A percentile compares a stretch with the other conserved stretches of the same genome.
These are phyloP conservation scores for Oryza rufipogon DNA, from an alignment of 176 grass and related monocot species.

Conservation along the genomic window DNA sequence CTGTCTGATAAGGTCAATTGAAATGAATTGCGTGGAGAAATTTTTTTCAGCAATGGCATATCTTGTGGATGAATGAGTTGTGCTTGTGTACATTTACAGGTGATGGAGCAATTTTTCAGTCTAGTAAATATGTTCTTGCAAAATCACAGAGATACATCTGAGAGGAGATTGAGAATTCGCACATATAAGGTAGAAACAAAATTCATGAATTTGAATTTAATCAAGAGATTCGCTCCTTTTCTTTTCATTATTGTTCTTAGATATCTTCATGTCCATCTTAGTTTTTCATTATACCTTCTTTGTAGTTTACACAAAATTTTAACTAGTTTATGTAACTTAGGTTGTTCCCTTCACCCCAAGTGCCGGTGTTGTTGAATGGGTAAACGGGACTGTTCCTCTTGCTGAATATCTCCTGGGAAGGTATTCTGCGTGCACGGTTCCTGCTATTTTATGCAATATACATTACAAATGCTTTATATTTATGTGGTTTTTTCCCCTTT, in stretches of 20 bases:
- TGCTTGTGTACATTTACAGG: constrained; percentile 55
- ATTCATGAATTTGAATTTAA: constrained; percentile 30
- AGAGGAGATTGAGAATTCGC: constrained; percentile 89
- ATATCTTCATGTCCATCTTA: background rate
- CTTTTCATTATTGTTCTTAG: background rate
- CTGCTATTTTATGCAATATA: constrained; percentile 23
- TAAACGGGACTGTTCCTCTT: constrained; percentile 84
- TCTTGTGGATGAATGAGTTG: background rate
- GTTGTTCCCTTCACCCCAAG: constrained; percentile 99
- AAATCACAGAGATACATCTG: constrained; percentile 90
- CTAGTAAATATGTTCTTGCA: constrained; percentile 95
- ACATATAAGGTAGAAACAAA: constrained; percentile 81
- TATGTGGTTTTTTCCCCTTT: constrained; percentile 31
- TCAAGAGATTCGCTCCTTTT: background rate
- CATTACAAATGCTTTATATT: constrained; percentile 31
- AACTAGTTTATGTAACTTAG: constrained; percentile 46
- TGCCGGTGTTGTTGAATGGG: constrained; percentile 98
- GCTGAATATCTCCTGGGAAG: constrained; percentile 92
- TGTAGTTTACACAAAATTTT: constrained; percentile 25
- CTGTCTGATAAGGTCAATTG: constrained; percentile 6
- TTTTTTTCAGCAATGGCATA: background rate
- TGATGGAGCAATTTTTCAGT: constrained; percentile 99
- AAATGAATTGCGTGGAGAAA: constrained; percentile 5
- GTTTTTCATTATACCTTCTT: constrained; percentile 12
- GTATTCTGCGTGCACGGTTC: constrained; percentile 48